Evolutionary conservation across 495 filamentous ascomycete genomes (phyloP), one percentile per base, ranked within the genome.

Genomic region (Aspergillus ostianus): DNA sequence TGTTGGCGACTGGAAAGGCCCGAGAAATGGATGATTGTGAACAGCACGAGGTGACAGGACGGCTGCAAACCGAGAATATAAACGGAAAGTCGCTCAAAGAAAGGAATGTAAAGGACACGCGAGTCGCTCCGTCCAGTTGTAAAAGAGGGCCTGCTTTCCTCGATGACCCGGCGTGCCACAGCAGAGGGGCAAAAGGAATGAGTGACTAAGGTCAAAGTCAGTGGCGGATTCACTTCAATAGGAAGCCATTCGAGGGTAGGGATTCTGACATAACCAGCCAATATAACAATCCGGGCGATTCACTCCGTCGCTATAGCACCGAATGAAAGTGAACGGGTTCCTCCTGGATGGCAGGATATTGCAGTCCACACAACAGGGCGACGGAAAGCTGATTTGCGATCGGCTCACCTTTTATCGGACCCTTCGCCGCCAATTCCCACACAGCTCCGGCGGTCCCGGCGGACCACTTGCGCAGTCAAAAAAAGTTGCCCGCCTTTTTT

Each of bases 401-500:
- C 59, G 61, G 62, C 62, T 59, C 51, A 52, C 50, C 57, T 50
- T 67, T 61, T 60, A 70, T 69, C 65, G 61, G 61, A 46, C 57
- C 53, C 47, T 61, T 63, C 60, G 64, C 67, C 67, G 60, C 67
- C 64, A 67, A 66, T 67, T 67, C 62, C 67, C 70, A 67, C 69
- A 66, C 73, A 73, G 64, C n/a, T 77, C 64, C 69, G 75, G 77
- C 47, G 47, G 56, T 17, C 63, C 20, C 15, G 4, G 30, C 53
- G 46, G 54, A 67, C 77, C 77, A 75, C 18, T 53, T 29, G 50
- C 60, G 75, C 73, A 79, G 62, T 64, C 71, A 64, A 68, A 77
- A 79, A 79, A 78, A 77, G 73, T 75, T 72, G 69, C 64, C 70
- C 72, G 70, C 73, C 50, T 60, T 59, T 54, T 21, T 19, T 19